These are phyloP conservation scores for Allomyces arbusculus DNA, from an alignment of 192 early-diverging fungal genomes.

Conservation along the genomic window DNA sequence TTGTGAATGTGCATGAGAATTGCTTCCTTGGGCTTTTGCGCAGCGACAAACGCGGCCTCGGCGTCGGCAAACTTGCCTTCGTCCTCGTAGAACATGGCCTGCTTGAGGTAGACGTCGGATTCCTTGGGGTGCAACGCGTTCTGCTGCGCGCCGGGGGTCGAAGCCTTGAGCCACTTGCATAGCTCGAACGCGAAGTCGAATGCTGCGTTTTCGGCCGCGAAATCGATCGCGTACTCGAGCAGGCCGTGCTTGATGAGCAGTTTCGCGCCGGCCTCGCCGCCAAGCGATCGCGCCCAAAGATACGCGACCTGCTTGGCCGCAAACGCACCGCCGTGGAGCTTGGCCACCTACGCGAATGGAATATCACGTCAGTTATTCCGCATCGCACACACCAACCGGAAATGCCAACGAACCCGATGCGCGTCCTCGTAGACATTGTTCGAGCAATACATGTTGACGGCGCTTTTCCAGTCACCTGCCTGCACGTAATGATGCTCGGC, in stretches of 20 bases:
- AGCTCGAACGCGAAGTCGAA: conserved; percentile 50
- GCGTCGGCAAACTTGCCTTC: conserved; percentile 36
- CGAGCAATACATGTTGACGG: conserved; percentile 46
- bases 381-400: conserved; percentile 1
- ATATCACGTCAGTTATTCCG: not conserved
- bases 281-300: conserved; percentile 40
- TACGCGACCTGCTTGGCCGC: conserved; percentile 43
- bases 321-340: conserved; percentile 29
- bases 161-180: conserved; percentile 13
- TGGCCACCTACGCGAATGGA: conserved; percentile 19
- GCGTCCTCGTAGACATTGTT: conserved; percentile 41
- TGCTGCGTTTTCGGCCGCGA: conserved; percentile 42
- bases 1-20: conserved; percentile 29
- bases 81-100: conserved; percentile 26
- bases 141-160: too few relatives aligned
- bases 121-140: conserved; percentile 34
- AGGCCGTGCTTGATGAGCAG: conserved; percentile 35
- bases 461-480: conserved; percentile 38
- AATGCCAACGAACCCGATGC: conserved; percentile 21
- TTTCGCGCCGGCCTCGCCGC: conserved; percentile 41
- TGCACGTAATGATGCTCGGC: conserved; percentile 44
- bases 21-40: conserved; percentile 6
- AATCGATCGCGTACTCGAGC: conserved; percentile 41
- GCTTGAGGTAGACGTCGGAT: conserved; percentile 41
- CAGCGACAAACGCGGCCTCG: conserved; percentile 32